These are phyloP conservation scores for Hypoxylon sp. DNA, from an alignment of 2,329 filamentous ascomycete species.

Conservation along the genomic window DNA sequence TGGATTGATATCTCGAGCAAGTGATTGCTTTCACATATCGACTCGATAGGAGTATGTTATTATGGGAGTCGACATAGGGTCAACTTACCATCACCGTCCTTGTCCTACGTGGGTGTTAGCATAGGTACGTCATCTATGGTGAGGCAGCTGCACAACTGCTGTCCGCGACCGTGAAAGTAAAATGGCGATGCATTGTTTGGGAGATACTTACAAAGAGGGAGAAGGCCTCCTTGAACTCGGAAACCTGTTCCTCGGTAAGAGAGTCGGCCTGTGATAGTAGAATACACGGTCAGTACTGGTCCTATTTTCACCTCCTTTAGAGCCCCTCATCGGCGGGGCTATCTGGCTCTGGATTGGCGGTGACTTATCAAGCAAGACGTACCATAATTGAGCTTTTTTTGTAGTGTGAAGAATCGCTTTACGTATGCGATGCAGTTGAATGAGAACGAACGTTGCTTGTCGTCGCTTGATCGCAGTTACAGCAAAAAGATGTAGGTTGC, in stretches of 20 bases:
- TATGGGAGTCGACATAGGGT: conserved; percentile 4
- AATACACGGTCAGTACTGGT: conserved; percentile 36
- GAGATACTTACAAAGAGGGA: conserved; percentile 90
- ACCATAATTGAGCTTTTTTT: conserved; percentile 33
- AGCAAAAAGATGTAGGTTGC: conserved; percentile 23
- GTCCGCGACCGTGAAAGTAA: too few relatives aligned
- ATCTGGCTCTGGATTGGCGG: conserved; percentile 25
- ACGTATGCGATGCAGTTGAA: conserved; percentile 10
- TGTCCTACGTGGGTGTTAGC: conserved; percentile 67
- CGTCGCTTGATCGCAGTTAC: conserved; percentile 10
- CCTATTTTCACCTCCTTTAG: conserved; percentile 28
- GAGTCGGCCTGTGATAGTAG: conserved; percentile 79
- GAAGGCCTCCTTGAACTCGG: conserved; percentile 99
- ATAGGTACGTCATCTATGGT: conserved; percentile 34
- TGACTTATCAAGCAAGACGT: conserved; percentile 26
- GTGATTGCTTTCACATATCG: too few relatives aligned
- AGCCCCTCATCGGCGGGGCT: conserved; percentile 40
- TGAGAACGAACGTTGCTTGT: conserved; percentile 22
- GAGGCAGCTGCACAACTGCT: background rate
- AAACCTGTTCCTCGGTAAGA: conserved; percentile 99
- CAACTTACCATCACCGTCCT: conserved; percentile 85
- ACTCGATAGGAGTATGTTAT: conserved; percentile 1
- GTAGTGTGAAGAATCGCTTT: conserved; percentile 9
- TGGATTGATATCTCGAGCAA: too few relatives aligned
- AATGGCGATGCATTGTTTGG: background rate